These are phyloP conservation scores for Penicillium sp. DNA, from an alignment of 2,329 filamentous ascomycete species.

Conservation along the genomic window DNA sequence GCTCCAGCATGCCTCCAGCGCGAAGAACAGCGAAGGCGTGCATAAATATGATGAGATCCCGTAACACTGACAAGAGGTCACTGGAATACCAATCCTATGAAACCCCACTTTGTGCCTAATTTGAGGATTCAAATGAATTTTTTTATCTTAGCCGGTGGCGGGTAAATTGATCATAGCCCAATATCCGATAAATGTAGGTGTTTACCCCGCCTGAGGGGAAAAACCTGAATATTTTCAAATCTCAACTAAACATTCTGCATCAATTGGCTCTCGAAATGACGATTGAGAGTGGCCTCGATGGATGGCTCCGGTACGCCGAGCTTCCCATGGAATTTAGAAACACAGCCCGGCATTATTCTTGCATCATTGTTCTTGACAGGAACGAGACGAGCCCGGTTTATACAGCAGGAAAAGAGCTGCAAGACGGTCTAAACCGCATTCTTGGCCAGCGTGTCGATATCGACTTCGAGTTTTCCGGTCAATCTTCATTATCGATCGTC, in stretches of 20 bases:
- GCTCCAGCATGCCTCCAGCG: too few species aligned
- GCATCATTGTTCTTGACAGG: slow-evolving; percentile 59
- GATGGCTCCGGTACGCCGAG: not conserved
- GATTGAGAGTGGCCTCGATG: not conserved
- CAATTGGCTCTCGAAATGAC: not conserved
- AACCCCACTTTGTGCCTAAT: not conserved
- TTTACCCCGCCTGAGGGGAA: not conserved
- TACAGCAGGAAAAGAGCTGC: slow-evolving; percentile 63
- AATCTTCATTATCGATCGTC: not conserved
- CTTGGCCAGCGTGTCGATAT: slow-evolving; percentile 54
- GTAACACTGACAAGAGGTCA: not conserved
- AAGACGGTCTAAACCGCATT: slow-evolving; percentile 61
- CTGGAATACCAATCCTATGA: not conserved
- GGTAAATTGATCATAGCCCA: not conserved
- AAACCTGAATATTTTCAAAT: not conserved
- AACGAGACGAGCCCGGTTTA: slow-evolving; percentile 61
- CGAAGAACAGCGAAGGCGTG: not conserved
- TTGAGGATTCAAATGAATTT: not conserved
- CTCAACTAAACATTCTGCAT: not conserved
- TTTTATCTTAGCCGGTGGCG: not conserved
- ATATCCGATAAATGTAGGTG: not conserved
- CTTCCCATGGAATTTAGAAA: not conserved
- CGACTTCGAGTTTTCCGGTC: not conserved
- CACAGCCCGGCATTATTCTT: slow-evolving; percentile 45
- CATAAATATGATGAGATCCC: not conserved